These are phyloP conservation scores for Pyracantha coccinea DNA, from an alignment of 331 rosid species.

Conservation along the genomic window DNA sequence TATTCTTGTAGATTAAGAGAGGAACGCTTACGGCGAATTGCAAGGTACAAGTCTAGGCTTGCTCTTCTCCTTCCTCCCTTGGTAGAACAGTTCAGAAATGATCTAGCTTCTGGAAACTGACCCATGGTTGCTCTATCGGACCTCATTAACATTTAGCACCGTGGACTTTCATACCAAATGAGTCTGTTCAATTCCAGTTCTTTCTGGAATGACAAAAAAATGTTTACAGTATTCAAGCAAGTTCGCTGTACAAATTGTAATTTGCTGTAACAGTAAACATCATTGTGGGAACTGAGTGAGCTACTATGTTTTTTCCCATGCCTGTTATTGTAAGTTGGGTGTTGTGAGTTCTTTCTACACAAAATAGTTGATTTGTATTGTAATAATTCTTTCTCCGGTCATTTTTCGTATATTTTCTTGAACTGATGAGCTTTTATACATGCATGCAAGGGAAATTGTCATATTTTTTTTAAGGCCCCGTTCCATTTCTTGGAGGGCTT, in stretches of 20 bases:
- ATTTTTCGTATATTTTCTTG: neutral
- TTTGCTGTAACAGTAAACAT: no score
- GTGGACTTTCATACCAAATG: neutral
- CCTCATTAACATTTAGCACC: neutral
- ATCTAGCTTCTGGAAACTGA: slow-evolving; percentile 45
- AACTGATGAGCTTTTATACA: neutral
- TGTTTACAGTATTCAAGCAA: neutral
- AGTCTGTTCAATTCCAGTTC: neutral
- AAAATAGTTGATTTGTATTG: neutral
- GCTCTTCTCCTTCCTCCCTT: slow-evolving; percentile 78
- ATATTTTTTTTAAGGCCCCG: neutral
- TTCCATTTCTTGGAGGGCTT: neutral
- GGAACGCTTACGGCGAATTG: slow-evolving; percentile 54
- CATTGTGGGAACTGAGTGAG: neutral
- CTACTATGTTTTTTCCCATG: neutral
- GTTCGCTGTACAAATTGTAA: neutral
- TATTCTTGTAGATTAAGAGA: slow-evolving; percentile 48
- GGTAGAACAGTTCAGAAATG: slow-evolving; percentile 50
- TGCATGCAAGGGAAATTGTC: neutral
- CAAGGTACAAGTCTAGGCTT: slow-evolving; percentile 71
- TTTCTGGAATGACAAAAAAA: neutral
- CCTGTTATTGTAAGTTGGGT: neutral
- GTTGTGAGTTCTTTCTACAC: neutral
- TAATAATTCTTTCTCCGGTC: neutral
- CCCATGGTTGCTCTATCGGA: neutral